phyloP scores from a whole-genome alignment of 2,329 filamentous ascomycete genomes.

The Botryotinia convoluta region DNA sequence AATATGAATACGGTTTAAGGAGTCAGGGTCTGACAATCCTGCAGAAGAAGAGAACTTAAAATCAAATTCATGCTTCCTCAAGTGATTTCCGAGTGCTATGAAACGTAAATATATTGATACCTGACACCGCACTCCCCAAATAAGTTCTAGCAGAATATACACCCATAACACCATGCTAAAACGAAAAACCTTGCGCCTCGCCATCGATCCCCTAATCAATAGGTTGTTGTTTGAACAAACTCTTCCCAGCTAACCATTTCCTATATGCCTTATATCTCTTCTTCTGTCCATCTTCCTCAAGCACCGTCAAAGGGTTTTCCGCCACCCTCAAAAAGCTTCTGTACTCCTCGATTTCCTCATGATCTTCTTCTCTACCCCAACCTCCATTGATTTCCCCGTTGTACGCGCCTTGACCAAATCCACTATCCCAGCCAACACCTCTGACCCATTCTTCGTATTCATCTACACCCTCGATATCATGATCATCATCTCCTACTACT shows the following conservation, averaged over 20 bases:
- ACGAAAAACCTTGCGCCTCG: neutral
- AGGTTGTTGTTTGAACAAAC: slow-evolving; percentile 88
- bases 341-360: slow-evolving; percentile 67
- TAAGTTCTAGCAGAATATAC: neutral
- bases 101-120: neutral
- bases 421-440: slow-evolving; percentile 50
- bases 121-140: neutral
- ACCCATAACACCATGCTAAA: neutral
- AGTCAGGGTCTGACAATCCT: neutral
- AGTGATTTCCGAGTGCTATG: neutral
- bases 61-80: neutral
- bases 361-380: slow-evolving; percentile 50
- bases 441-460: slow-evolving; percentile 78
- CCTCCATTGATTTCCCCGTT: slow-evolving; percentile 68
- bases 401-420: slow-evolving; percentile 64
- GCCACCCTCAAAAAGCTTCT: slow-evolving; percentile 71
- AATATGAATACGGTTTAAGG: neutral
- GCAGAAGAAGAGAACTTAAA: neutral
- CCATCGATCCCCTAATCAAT: slow-evolving; percentile 41
- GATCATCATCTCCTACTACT: slow-evolving; percentile 60
- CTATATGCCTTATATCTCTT: slow-evolving; percentile 96
- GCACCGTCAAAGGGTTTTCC: slow-evolving; percentile 83
- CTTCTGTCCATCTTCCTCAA: slow-evolving; percentile 80
- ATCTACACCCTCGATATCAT: slow-evolving; percentile 58
- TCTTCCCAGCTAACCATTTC: slow-evolving; percentile 94